Conservation (phyloP, 139 green algal genomes). For the Tetraselmis striata region DNA sequence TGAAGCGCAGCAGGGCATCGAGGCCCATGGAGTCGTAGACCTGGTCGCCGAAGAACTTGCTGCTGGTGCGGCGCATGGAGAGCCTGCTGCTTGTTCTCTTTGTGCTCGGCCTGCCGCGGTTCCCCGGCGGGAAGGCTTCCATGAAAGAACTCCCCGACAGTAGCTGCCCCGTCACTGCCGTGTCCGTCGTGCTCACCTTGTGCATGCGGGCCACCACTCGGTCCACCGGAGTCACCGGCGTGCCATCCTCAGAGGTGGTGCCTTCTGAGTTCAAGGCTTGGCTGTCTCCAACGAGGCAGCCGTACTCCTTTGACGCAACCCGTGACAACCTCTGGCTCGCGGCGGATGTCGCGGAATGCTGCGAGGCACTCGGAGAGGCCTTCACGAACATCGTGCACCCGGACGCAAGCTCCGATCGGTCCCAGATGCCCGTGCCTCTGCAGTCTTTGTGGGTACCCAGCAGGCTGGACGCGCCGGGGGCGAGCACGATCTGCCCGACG, state of each 20-base stretch:
- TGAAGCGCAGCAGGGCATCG: neutral
- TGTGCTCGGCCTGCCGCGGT: neutral
- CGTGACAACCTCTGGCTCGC: too few relatives aligned
- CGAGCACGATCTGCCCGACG: neutral
- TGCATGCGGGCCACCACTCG: neutral
- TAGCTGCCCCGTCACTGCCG: neutral
- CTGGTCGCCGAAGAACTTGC: neutral
- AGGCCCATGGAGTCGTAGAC: neutral
- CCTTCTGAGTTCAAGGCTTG: neutral
- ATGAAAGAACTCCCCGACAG: neutral
- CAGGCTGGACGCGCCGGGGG: neutral
- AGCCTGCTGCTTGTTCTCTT: neutral
- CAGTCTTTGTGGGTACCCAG: neutral
- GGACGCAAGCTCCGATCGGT: neutral
- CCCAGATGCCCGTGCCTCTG: neutral
- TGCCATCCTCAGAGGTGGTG: neutral
- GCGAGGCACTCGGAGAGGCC: too few relatives aligned
- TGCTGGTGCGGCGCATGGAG: neutral
- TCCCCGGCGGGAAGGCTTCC: neutral
- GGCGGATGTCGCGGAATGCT: too few relatives aligned
- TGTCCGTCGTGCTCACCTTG: neutral
- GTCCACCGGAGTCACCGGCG: neutral
- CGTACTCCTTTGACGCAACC: neutral
- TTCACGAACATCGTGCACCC: neutral
- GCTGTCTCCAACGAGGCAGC: neutral